A percentile compares a stretch with the other conserved stretches of the same genome.
Conservation (phyloP, 257 asterid genomes). For the Solanum pimpinellifolium region DNA sequence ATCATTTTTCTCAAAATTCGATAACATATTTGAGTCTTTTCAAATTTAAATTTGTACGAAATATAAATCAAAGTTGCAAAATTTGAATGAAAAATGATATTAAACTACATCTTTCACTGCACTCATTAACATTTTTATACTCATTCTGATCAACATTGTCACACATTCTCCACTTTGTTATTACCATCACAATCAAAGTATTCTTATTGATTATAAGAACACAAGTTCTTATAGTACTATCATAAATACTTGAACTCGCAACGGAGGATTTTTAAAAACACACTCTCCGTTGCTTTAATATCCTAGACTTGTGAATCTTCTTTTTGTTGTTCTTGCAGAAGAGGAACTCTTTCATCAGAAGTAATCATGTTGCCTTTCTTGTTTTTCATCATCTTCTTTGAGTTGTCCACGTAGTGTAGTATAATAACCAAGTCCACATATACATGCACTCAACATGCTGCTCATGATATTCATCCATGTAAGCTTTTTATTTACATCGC, state of each 20-base stretch:
- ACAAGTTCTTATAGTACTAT: no score
- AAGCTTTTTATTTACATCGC: background rate
- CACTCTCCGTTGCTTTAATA: background rate
- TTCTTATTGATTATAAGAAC: no score
- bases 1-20: no score
- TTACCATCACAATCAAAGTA: background rate
- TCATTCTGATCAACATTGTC: background rate
- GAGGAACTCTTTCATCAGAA: constrained; percentile 35
- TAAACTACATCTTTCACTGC: no score
- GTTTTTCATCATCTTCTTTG: constrained; percentile 17
- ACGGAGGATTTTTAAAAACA: constrained; percentile 1
- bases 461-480: background rate
- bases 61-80: no score
- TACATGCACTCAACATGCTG: constrained; percentile 64
- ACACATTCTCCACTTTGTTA: background rate
- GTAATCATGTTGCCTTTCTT: background rate
- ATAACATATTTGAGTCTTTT: no score
- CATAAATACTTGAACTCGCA: background rate
- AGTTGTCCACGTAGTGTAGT: constrained; percentile 47
- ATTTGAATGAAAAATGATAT: no score
- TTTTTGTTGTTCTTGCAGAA: constrained; percentile 1
- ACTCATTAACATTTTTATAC: no score
- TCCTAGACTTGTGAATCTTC: constrained; percentile 23
- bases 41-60: no score
- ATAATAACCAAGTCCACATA: constrained; percentile 59